Evolutionary conservation across 305 asterid species (phyloP), one percentile per base, ranked within the genome.

Genomic region (Fraxinus xanthoxyloides): DNA sequence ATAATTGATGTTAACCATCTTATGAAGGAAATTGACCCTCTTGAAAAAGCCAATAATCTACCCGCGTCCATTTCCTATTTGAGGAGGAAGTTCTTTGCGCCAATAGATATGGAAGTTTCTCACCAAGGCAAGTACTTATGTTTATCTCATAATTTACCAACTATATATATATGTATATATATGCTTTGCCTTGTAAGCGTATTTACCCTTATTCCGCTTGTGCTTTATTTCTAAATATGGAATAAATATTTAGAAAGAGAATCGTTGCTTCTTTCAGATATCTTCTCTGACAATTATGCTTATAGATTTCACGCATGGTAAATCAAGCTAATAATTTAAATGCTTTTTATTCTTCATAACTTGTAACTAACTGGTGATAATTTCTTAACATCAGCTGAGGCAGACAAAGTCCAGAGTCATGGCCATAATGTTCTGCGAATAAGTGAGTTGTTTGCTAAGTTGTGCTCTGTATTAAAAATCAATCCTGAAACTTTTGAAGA

Each of bases 1-100:
- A 84, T 90, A 84, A 85, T 93, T 72, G 98, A 95, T 72, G 84
- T 91, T 86, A 91, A 85, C 88, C 92, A 92, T 87, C 94, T 95
- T 61, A 90, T 94, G 95, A 89, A 89, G 88, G 92, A 89, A 84
- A 79, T 92, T 65, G 91, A 89, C 76, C 86, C 89, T 72, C 86
- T 84, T 82, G 87, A 86, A 77, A 91, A 91, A 84, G 84, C 82
- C 79, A 87, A 87, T 75, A 91, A 86, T 82, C 73, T 94, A 77
- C 84, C 91, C 21, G 89, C 92, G 21, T 88, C 93, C 77, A 87
- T 88, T 82, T 86, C 93, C 69, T 89, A 88, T 82, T 79, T 95
- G 87, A 92, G 90, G 51, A 89, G 85, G 79, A 88, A 89, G 82
- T 89, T 87, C 85, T 77, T 70, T 78, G 85, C 83, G 72, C 90